These are phyloP conservation scores for Pseudoturritis turrita DNA, from an alignment of 345 rosid genomes.

Conservation along the genomic window DNA sequence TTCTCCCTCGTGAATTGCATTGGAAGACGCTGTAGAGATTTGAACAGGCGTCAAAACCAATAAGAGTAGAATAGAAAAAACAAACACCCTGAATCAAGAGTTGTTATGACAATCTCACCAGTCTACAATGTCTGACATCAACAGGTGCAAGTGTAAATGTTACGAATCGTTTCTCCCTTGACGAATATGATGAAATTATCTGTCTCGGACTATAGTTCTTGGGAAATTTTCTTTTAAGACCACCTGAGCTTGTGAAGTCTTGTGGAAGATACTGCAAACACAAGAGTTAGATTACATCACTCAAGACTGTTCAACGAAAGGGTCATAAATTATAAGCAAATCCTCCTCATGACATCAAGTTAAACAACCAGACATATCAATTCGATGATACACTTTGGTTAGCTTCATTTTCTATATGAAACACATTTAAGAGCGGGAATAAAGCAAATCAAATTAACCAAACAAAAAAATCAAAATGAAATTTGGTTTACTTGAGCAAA, in stretches of 20 bases:
- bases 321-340: neutral
- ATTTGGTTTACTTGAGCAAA: neutral
- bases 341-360: neutral
- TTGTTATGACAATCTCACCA: neutral
- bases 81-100: neutral
- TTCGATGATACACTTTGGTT: neutral
- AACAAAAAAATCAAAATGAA: neutral
- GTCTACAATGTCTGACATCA: constrained; percentile 19
- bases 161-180: neutral
- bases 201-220: neutral
- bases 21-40: constrained; percentile 8
- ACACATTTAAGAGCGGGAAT: neutral
- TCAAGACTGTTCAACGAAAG: neutral
- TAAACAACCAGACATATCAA: neutral
- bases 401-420: constrained; percentile 5
- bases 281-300: neutral
- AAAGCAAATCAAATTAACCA: neutral
- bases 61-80: neutral
- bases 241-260: neutral
- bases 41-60: neutral
- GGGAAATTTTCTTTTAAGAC: neutral
- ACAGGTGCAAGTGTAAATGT: constrained; percentile 18
- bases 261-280: neutral
- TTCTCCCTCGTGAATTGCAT: constrained; percentile 15
- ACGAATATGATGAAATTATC: neutral